phyloP scores from a whole-genome alignment of 257 asterid species.

The Mentha longifolia region DNA sequence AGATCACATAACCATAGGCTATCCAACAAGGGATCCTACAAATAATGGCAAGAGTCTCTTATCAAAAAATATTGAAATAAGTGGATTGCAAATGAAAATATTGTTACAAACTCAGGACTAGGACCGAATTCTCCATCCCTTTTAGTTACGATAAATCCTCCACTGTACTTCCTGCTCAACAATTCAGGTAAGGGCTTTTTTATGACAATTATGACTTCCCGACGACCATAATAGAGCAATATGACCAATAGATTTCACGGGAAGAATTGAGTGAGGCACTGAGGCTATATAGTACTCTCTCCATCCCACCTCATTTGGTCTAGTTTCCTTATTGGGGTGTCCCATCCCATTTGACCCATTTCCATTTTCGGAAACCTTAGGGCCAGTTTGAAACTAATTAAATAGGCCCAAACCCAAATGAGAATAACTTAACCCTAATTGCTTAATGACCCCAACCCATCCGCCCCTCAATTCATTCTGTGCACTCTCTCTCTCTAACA shows the following conservation, averaged over 20 bases:
- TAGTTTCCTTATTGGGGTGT: no score
- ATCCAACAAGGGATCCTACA: slow-evolving; percentile 1
- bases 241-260: not conserved
- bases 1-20: not conserved
- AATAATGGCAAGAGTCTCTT: not conserved
- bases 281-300: not conserved
- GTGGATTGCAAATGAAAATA: not conserved
- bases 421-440: no score
- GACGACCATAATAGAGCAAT: not conserved
- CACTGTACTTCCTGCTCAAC: not conserved
- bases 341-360: no score
- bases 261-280: not conserved
- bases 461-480: no score
- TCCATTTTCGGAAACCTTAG: no score
- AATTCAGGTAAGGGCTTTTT: not conserved
- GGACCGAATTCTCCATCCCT: not conserved
- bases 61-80: not conserved
- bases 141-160: not conserved
- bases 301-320: no score
- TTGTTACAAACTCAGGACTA: not conserved
- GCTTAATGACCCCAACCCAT: no score
- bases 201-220: not conserved
- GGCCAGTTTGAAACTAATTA: no score
- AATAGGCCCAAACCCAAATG: no score
- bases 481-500: no score